Percentiles rank a stretch among this genome's conserved stretches.
phyloP scores from a whole-genome alignment of 2,329 filamentous ascomycete species.

The Ceratocystis albifundus region DNA sequence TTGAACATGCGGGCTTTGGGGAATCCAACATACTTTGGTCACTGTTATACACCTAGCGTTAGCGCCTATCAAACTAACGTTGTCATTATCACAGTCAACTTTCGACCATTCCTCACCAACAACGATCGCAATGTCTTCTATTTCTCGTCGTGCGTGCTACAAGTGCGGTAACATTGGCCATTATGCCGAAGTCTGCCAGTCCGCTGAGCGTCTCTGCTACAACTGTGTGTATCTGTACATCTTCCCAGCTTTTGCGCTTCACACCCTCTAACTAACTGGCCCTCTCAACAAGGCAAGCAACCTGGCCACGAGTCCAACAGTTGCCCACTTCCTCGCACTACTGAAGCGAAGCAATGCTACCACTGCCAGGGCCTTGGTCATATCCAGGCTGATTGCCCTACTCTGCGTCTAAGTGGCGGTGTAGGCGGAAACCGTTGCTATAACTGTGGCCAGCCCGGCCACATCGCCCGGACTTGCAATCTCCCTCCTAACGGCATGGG shows the following conservation, averaged over 20 bases:
- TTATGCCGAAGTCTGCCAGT: slow-evolving; percentile 85
- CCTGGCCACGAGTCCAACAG: slow-evolving; percentile 94
- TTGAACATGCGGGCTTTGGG: too few relatives aligned
- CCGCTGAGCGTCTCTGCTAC: slow-evolving; percentile 96
- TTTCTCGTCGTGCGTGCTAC: slow-evolving; percentile 74
- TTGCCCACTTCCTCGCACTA: slow-evolving; percentile 91
- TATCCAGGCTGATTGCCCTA: slow-evolving; percentile 97
- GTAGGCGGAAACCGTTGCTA: slow-evolving; percentile 84
- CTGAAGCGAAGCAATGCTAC: slow-evolving; percentile 99
- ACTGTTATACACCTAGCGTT: too few relatives aligned
- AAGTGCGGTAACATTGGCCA: slow-evolving; percentile 75
- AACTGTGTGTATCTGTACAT: slow-evolving; percentile 59
- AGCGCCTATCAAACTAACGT: slow-evolving; percentile 5
- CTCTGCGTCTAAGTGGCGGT: slow-evolving; percentile 77
- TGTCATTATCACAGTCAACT: too few relatives aligned
- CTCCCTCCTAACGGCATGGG: slow-evolving; percentile 58
- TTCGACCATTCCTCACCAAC: background rate
- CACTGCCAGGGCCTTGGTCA: slow-evolving; percentile 98
- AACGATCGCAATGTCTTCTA: slow-evolving; percentile 54
- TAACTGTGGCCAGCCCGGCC: slow-evolving; percentile 85
- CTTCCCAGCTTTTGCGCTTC: background rate
- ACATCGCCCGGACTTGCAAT: slow-evolving; percentile 78
- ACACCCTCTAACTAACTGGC: slow-evolving; percentile 25
- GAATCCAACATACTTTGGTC: too few relatives aligned
- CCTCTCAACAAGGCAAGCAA: slow-evolving; percentile 54